Conservation (phyloP, 805 yeast genomes). For the Tetrapisispora namnaoensis region DNA sequence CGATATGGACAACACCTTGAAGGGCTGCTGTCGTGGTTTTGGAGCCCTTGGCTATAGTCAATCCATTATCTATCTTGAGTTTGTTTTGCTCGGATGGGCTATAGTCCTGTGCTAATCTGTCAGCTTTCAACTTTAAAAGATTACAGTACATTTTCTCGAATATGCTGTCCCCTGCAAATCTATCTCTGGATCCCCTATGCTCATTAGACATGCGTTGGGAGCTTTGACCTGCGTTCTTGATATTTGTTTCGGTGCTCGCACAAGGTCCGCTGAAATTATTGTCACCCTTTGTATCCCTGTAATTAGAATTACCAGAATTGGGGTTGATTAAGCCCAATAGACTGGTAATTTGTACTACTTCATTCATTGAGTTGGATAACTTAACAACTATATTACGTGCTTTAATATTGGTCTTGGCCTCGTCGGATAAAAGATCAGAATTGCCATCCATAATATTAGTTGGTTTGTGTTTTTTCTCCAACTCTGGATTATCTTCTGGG, state of each 20-base stretch:
- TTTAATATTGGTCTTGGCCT: not conserved
- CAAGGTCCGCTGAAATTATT: not conserved
- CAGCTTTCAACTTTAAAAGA: not conserved
- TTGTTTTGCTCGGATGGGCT: not conserved
- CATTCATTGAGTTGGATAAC: constrained; percentile 27
- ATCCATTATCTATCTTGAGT: not conserved
- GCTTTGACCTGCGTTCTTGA: constrained; percentile 2
- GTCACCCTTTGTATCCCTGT: not conserved
- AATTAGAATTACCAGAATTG: constrained; percentile 2
- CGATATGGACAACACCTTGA: constrained; percentile 14
- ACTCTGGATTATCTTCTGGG: constrained; percentile 1
- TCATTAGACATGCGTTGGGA: not conserved
- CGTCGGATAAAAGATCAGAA: not conserved
- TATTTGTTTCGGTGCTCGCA: not conserved
- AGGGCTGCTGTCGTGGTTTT: not conserved
- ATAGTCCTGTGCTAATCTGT: not conserved
- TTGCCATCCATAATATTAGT: not conserved
- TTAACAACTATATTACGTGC: constrained; percentile 24
- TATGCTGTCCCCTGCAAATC: not conserved
- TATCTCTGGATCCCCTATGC: not conserved
- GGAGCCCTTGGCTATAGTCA: not conserved
- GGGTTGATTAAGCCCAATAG: constrained; percentile 24
- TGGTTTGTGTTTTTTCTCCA: constrained; percentile 4
- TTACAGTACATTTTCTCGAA: constrained; percentile 1
- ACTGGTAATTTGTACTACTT: constrained; percentile 26